Evolutionary conservation across 345 rosid genomes (phyloP).

Genomic region (Citropsis articulata): DNA sequence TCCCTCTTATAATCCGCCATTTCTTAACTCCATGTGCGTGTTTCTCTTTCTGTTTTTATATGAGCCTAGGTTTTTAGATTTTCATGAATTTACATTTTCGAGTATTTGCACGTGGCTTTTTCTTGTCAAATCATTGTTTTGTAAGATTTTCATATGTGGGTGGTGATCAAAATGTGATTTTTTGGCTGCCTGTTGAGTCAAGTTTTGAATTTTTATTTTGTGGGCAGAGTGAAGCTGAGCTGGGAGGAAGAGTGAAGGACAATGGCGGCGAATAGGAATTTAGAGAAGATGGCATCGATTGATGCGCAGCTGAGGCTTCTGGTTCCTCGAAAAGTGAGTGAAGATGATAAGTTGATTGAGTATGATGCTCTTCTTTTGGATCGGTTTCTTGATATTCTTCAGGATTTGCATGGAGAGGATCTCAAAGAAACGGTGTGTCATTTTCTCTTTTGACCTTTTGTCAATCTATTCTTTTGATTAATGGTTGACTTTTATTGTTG

Average conservation of each 20-base stretch:
- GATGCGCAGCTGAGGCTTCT: constrained; percentile 89
- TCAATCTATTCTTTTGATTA: neutral
- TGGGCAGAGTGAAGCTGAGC: neutral
- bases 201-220: neutral
- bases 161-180: neutral
- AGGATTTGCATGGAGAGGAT: constrained; percentile 93
- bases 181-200: neutral
- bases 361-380: constrained; percentile 94
- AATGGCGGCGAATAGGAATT: constrained; percentile 54
- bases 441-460: neutral
- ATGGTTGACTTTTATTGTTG: neutral
- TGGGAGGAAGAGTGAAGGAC: constrained; percentile 6
- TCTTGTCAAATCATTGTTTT: neutral
- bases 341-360: constrained; percentile 93
- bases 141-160: neutral
- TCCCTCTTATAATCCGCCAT: neutral
- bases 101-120: neutral
- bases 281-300: constrained; percentile 92
- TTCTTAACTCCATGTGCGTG: neutral
- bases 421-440: constrained; percentile 78
- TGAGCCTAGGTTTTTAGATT: neutral
- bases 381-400: constrained; percentile 94
- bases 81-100: neutral
- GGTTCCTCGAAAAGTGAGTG: constrained; percentile 82
- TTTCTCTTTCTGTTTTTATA: neutral